These are phyloP conservation scores for Herpetomonas samuelpessoai DNA, from an alignment of 208 protist species.

Conservation along the genomic window DNA sequence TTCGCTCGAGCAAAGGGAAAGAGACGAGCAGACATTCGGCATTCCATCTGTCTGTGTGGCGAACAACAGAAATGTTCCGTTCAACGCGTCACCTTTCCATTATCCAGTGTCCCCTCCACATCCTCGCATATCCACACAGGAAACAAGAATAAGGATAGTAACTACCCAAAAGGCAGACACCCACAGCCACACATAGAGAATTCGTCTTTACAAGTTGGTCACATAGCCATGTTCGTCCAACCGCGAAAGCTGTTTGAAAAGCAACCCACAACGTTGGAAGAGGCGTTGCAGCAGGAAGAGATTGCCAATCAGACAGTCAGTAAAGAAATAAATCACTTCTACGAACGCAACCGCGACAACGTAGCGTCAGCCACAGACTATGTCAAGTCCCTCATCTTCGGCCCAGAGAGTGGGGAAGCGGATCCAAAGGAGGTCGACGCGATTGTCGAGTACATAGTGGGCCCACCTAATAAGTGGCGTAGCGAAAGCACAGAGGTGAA, in stretches of 20 bases:
- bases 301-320: conserved; percentile 21
- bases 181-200: too few species aligned
- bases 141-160: too few species aligned
- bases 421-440: conserved; percentile 28
- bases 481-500: conserved; percentile 34
- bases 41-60: too few species aligned
- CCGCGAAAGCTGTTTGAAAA: conserved; percentile 3
- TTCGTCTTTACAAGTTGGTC: too few species aligned
- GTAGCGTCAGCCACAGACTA: conserved; percentile 24
- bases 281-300: conserved; percentile 45
- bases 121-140: too few species aligned
- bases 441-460: conserved; percentile 45
- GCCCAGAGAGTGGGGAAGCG: conserved; percentile 19
- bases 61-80: too few species aligned
- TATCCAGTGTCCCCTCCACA: too few species aligned
- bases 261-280: conserved; percentile 15
- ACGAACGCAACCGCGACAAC: conserved; percentile 28
- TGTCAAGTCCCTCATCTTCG: conserved; percentile 38
- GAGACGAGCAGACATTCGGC: too few species aligned
- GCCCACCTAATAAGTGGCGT: conserved; percentile 27
- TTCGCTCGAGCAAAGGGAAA: too few species aligned
- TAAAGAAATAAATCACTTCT: conserved; percentile 41
- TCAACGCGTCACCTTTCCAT: too few species aligned
- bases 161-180: too few species aligned
- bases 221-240: background rate